Evolutionary conservation across 2,329 filamentous ascomycete species (phyloP), one percentile per base, ranked within the genome.

Genomic region (Colletotrichum navitas): DNA sequence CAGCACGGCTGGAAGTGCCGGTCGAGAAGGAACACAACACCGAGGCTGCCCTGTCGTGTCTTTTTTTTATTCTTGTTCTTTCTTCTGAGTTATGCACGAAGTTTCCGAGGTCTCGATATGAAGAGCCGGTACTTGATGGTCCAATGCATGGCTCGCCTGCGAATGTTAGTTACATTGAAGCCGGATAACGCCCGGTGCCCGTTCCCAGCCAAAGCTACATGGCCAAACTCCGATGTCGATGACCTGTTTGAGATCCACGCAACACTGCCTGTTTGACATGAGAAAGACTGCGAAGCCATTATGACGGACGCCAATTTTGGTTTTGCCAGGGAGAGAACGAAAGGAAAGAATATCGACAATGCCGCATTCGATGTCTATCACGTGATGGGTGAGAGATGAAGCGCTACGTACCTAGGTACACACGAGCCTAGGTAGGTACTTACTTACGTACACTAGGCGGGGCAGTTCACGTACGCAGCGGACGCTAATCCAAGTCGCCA

Each of bases 401-500:
- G 63, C 5, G 41, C 41, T 43, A 43, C 6, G 41, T 43, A 43
- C 16, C 3, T 41, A 41, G 12, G 14, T 61, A 58, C 56, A 67
- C 63, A 71, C 63, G 41, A 51, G 52, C 64, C 68, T 11, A 36
- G 11, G 34, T 36, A 18, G 11, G 2, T 41, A 18, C 14, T 14
- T 21, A 43, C 36, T 29, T 29, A 29, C 29, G 29, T 29, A 29
- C 29, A 29, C 29, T 29, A 29, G 7, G 68, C 47, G 59, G 59
- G 59, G 59, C 41, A 63, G 43, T 45, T 45, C 3, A 21, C 16
- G 16, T 43, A 10, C 16, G 18, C 41, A 43, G 34, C 47, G 43
- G 4, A 29, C 62, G 62, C 67, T 70, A 70, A 66, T 43, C 58
- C 24, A 68, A 63, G 26, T 29, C 63, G 59, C 64, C 59, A 64